phyloP scores from a whole-genome alignment of 2,329 filamentous ascomycete genomes.

The Paramyrothecium sp. region DNA sequence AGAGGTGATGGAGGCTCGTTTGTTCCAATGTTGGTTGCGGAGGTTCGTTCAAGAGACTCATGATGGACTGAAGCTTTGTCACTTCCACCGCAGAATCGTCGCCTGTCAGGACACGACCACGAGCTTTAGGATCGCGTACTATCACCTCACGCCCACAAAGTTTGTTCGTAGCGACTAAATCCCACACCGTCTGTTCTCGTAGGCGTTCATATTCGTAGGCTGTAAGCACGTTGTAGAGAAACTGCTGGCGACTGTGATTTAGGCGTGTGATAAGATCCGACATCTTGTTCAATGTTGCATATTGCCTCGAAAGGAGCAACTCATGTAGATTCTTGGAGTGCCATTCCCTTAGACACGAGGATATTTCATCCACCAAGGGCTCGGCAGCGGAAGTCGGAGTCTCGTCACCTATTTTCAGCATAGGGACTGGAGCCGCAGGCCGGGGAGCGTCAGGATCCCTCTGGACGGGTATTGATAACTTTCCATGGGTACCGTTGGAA shows the following conservation, averaged over 20 bases:
- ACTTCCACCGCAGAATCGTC: conserved; percentile 92
- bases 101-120: conserved; percentile 82
- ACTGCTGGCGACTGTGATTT: conserved; percentile 81
- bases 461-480: conserved; percentile 45
- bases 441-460: conserved; percentile 69
- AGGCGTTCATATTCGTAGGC: conserved; percentile 76
- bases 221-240: conserved; percentile 92
- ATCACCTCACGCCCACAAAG: conserved; percentile 92
- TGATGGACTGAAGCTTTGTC: conserved; percentile 87
- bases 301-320: conserved; percentile 79
- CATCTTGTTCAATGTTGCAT: conserved; percentile 77
- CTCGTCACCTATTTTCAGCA: conserved; percentile 97
- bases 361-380: conserved; percentile 94
- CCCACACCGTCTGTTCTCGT: conserved; percentile 92
- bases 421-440: conserved; percentile 88
- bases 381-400: conserved; percentile 86
- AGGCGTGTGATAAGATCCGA: conserved; percentile 78
- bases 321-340: conserved; percentile 96
- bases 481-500: conserved; percentile 37
- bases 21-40: conserved; percentile 67
- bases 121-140: conserved; percentile 81
- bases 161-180: conserved; percentile 91
- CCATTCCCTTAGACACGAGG: conserved; percentile 95
- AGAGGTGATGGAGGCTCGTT: conserved; percentile 73
- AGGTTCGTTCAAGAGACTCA: conserved; percentile 88